Evolutionary conservation across 805 yeast genomes (phyloP), one percentile per base, ranked within the genome.

Genomic region (Wickerhamiella australiensis): DNA sequence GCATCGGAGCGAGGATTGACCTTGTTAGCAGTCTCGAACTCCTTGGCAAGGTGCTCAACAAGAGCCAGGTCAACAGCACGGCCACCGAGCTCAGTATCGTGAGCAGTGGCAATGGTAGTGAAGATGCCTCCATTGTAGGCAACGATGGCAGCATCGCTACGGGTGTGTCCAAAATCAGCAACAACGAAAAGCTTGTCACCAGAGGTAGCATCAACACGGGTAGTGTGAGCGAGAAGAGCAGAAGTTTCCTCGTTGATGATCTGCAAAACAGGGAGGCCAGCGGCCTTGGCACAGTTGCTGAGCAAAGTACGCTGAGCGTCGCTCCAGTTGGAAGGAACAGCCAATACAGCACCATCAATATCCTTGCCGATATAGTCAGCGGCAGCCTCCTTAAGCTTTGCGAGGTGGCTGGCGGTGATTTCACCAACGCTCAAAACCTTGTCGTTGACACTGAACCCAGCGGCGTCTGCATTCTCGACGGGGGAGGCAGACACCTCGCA

Each of bases 81-180:
- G 66, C 98, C 98, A 62, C 97, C 97, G 53, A 92, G 76, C 49
- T 76, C 79, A 59, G 72, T 72, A 65, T 85, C 83, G 63, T 87
- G 95, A 52, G 79, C 78, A 56, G 96, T 85, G 53, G 94, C 82
- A 59, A 92, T 73, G 43, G 86, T 73, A 50, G 98, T 90, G 69
- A 85, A 75, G 57, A 92, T 77, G 61, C 98, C 98, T 56, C 95
- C 95, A 72, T 96, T 80, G 49, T 82, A 84, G 37, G 96, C 80
- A 60, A 92, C 72, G 47, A 92, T 88, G 52, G 97, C 95, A 54
- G 88, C 96, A 64, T 92, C 97, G 38, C 95, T 81, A 69, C 97
- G 78, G 59, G 87, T 75, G 63, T 95, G 96, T 66, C 98, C 98
- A 61, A 92, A 85, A 68, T 92, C 98, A 50, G 94, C 94, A 58